A percentile compares a stretch with the other conserved stretches of the same genome.
Evolutionary conservation across 2,329 filamentous ascomycete species (phyloP).

Genomic region (Trichophyton verrucosum): DNA sequence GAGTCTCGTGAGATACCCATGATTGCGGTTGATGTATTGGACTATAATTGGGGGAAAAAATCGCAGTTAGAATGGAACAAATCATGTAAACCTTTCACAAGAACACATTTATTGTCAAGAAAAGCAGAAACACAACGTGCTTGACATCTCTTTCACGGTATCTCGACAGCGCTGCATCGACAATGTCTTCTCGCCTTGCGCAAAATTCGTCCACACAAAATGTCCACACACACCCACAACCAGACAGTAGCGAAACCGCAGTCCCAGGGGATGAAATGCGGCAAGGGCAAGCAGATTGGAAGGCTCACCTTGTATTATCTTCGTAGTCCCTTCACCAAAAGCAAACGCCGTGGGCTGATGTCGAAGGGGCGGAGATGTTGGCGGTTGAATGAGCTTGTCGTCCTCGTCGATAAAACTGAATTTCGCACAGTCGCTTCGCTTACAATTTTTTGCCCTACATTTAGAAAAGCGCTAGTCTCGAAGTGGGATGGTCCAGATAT

Average conservation of each 20-base stretch:
- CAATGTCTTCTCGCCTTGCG: neutral
- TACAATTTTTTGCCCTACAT: slow-evolving; percentile 30
- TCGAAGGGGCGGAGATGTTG: slow-evolving; percentile 26
- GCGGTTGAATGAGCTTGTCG: slow-evolving; percentile 30
- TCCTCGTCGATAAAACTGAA: slow-evolving; percentile 25
- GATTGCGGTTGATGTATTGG: slow-evolving; percentile 57
- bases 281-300: slow-evolving; percentile 10
- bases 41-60: slow-evolving; percentile 20
- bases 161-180: neutral
- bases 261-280: neutral
- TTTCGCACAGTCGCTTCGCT: slow-evolving; percentile 36
- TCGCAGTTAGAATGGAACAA: neutral
- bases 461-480: slow-evolving; percentile 20
- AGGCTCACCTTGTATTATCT: slow-evolving; percentile 32
- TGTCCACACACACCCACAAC: neutral
- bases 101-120: neutral
- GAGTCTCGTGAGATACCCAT: slow-evolving; percentile 99
- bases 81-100: neutral
- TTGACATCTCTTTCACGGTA: neutral
- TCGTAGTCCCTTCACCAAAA: slow-evolving; percentile 33
- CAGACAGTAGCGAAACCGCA: slow-evolving; percentile 1
- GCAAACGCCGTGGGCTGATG: slow-evolving; percentile 27
- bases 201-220: neutral
- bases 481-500: slow-evolving; percentile 14
- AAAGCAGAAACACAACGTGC: neutral